Evolutionary conservation across 1,139 yeast species (phyloP).

Genomic region (Komagataea norvegica): DNA sequence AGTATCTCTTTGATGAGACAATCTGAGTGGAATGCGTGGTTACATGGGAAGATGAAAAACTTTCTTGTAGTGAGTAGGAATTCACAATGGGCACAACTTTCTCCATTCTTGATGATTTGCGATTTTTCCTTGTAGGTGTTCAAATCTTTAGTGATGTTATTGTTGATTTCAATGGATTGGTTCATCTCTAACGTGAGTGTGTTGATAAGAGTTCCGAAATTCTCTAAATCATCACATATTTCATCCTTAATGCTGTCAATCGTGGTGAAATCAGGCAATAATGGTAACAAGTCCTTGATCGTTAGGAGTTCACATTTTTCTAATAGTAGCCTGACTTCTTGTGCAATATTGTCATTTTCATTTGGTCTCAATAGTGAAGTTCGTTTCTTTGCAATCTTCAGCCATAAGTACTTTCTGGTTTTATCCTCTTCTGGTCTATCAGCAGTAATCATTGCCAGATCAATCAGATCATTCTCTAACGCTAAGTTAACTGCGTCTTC

Average conservation of each 20-base stretch:
- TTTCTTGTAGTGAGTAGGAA: conserved; percentile 65
- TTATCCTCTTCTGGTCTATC: conserved; percentile 46
- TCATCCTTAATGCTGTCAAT: conserved; percentile 84
- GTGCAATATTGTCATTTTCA: conserved; percentile 22
- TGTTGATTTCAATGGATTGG: conserved; percentile 61
- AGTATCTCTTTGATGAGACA: conserved; percentile 64
- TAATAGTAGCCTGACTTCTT: conserved; percentile 37
- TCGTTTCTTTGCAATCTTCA: conserved; percentile 58
- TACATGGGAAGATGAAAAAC: conserved; percentile 84
- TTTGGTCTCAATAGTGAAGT: conserved; percentile 32
- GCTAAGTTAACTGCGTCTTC: conserved; percentile 83
- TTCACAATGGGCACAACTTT: conserved; percentile 69
- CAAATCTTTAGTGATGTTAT: conserved; percentile 57
- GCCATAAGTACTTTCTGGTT: conserved; percentile 69
- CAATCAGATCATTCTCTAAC: conserved; percentile 54
- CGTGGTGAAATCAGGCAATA: conserved; percentile 78
- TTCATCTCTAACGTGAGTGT: conserved; percentile 72
- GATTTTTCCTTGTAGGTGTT: conserved; percentile 44
- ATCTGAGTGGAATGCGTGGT: conserved; percentile 85
- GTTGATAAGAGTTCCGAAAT: conserved; percentile 60
- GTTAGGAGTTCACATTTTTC: conserved; percentile 54
- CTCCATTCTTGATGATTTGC: conserved; percentile 73
- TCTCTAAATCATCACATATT: conserved; percentile 70
- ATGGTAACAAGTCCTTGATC: conserved; percentile 77
- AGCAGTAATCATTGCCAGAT: conserved; percentile 55